These are phyloP conservation scores for Diaporthe ampelina DNA, from an alignment of 2,329 filamentous ascomycete genomes.

Conservation along the genomic window DNA sequence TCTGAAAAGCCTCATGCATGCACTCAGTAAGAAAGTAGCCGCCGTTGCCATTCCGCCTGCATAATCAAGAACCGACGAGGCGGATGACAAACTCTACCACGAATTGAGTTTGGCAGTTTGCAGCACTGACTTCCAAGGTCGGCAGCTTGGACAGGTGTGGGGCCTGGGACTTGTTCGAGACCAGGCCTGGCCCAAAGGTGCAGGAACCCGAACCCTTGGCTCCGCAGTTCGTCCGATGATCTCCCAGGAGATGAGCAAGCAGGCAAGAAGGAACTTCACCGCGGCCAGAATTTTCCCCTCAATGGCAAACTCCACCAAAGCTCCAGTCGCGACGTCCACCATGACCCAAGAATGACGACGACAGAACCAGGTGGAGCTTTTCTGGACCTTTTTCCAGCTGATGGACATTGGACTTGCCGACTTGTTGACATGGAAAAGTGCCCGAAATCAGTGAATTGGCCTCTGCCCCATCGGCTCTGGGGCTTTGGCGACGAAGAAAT, in stretches of 20 bases:
- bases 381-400: background rate
- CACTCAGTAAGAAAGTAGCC: background rate
- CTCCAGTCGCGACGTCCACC: conserved; percentile 3
- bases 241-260: background rate
- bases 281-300: conserved; percentile 1
- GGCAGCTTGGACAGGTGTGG: background rate
- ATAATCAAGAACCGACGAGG: background rate
- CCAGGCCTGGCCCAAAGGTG: too few relatives aligned
- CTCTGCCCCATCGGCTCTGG: background rate
- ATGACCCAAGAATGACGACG: conserved; percentile 18
- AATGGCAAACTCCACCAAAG: conserved; percentile 8
- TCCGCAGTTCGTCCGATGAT: background rate
- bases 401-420: background rate
- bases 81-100: background rate
- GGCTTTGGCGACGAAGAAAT: background rate
- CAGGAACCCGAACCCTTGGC: conserved; percentile 14
- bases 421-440: background rate
- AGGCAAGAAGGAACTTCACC: background rate
- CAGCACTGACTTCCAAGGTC: too few relatives aligned
- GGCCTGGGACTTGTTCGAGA: background rate
- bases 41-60: background rate
- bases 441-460: background rate
- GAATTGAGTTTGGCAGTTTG: conserved; percentile 16
- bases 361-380: background rate
- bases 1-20: background rate